Percentiles rank a stretch among this genome's conserved stretches.
These are phyloP conservation scores for Pythium plurisporium DNA, from an alignment of 352 stramenopile species.

Conservation along the genomic window DNA sequence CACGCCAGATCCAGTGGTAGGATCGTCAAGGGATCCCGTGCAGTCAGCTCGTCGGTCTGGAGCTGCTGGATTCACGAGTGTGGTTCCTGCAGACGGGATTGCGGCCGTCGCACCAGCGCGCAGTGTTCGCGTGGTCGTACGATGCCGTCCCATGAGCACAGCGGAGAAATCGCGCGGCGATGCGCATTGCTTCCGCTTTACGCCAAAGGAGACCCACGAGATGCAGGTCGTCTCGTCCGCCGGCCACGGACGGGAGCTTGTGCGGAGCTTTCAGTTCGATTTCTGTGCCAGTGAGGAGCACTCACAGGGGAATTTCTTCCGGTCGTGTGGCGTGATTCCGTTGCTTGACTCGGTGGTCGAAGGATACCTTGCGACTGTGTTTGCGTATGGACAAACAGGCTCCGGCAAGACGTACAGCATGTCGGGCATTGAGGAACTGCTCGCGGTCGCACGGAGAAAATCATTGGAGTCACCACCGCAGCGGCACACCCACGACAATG, in stretches of 20 bases:
- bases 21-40: background rate
- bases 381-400: conserved; percentile 94
- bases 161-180: conserved; percentile 46
- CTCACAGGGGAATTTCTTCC: conserved; percentile 62
- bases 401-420: conserved; percentile 83
- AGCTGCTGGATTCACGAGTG: no score
- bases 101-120: background rate
- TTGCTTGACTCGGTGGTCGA: conserved; percentile 65
- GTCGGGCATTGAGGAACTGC: conserved; percentile 67
- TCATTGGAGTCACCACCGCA: conserved; percentile 3
- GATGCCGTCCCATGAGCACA: conserved; percentile 59
- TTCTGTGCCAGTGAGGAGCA: conserved; percentile 61
- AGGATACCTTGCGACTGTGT: conserved; percentile 86
- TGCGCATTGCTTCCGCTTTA: conserved; percentile 48
- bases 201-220: conserved; percentile 35
- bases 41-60: background rate
- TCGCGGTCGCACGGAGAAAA: conserved; percentile 30
- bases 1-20: conserved; percentile 10
- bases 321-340: conserved; percentile 44
- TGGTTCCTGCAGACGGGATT: no score
- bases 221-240: conserved; percentile 51
- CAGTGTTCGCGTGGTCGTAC: conserved; percentile 56
- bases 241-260: conserved; percentile 46
- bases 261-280: conserved; percentile 77
- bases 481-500: background rate